Conservation (phyloP, 352 stramenopile genomes). For the Globisporangium paroecandrum region DNA sequence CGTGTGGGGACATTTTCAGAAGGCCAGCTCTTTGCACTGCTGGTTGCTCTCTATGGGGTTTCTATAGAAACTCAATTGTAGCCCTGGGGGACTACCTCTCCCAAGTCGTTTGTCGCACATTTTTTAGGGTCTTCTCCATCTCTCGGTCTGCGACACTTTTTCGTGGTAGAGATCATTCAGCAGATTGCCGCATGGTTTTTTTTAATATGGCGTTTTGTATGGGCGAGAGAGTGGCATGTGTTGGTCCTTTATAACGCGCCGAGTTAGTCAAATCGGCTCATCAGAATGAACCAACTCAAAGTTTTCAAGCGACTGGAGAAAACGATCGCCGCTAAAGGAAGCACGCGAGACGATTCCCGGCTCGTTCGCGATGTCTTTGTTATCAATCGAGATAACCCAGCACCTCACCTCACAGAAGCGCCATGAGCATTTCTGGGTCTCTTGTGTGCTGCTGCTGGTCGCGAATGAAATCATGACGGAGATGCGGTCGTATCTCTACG, state of each 20-base stretch:
- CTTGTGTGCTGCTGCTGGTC: too few relatives aligned
- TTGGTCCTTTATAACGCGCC: background rate
- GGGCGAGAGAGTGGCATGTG: background rate
- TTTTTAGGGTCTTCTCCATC: background rate
- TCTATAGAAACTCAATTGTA: conserved; percentile 11
- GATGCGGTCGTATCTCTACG: too few relatives aligned
- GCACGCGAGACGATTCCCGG: background rate
- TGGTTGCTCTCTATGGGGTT: conserved; percentile 8
- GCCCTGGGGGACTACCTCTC: background rate
- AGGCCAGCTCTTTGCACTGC: background rate
- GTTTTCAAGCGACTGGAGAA: background rate
- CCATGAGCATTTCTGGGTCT: too few relatives aligned
- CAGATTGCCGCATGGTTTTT: background rate
- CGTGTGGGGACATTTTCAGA: conserved; percentile 11
- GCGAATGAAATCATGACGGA: too few relatives aligned
- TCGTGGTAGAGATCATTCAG: background rate
- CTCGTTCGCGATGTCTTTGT: background rate
- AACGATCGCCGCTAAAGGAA: background rate
- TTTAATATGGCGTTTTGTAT: background rate
- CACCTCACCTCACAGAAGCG: background rate
- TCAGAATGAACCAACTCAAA: background rate
- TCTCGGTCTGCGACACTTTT: conserved; percentile 4
- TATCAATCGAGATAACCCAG: background rate
- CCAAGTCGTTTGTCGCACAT: conserved; percentile 6
- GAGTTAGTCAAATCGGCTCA: too few relatives aligned